Percentiles rank a stretch among this genome's conserved stretches.
Evolutionary conservation across 768 basidiomycete species (phyloP).

Genomic region (Tubosaeta sp.): DNA sequence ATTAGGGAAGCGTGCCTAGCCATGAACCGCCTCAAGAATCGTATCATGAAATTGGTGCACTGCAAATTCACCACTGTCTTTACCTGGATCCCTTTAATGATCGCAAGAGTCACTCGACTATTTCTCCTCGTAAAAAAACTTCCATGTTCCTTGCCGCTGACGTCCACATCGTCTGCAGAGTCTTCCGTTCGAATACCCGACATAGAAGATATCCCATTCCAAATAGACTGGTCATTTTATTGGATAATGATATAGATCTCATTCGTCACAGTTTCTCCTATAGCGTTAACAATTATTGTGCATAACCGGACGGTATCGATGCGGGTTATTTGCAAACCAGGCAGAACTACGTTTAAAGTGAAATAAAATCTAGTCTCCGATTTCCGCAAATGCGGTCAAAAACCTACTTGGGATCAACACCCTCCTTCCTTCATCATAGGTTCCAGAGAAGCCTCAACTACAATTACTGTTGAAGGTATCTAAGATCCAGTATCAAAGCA

Average conservation of each 20-base stretch:
- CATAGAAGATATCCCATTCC: too few relatives aligned
- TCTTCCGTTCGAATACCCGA: too few relatives aligned
- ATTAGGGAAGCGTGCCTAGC: conserved; percentile 9
- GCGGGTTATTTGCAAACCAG: too few relatives aligned
- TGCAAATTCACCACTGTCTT: not conserved
- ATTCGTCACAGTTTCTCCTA: too few relatives aligned
- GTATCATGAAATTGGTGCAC: not conserved
- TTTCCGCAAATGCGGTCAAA: not conserved
- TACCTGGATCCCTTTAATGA: not conserved
- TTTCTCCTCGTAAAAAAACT: not conserved
- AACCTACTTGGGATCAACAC: not conserved
- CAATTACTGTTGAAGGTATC: conserved; percentile 7
- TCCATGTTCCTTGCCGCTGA: too few relatives aligned
- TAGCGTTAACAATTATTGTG: too few relatives aligned
- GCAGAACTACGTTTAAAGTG: too few relatives aligned
- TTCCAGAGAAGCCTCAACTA: not conserved
- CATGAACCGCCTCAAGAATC: not conserved
- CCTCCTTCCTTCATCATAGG: not conserved
- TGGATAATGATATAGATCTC: too few relatives aligned
- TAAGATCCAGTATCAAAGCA: not conserved
- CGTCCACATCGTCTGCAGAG: too few relatives aligned
- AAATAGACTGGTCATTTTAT: too few relatives aligned
- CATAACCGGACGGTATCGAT: too few relatives aligned
- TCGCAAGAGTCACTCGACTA: not conserved
- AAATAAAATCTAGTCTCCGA: not conserved